These are phyloP conservation scores for Malus hybrid DNA, from an alignment of 331 rosid species.

Conservation along the genomic window DNA sequence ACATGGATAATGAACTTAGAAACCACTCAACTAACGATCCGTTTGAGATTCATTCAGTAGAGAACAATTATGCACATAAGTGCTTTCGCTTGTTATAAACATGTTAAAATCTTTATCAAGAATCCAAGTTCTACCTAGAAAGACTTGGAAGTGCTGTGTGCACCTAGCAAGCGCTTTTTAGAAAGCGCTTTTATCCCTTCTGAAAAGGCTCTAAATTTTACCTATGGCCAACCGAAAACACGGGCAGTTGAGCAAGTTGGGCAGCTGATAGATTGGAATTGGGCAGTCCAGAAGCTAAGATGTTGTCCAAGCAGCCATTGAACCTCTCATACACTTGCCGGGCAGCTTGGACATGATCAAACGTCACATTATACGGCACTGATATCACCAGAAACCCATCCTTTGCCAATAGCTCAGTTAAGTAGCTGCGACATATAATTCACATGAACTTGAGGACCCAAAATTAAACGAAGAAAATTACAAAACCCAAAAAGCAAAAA, in stretches of 20 bases:
- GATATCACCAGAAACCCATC: slow-evolving; percentile 69
- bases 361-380: slow-evolving; percentile 89
- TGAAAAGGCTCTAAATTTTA: not conserved
- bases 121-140: too few relatives aligned
- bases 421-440: slow-evolving; percentile 39
- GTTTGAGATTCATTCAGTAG: too few relatives aligned
- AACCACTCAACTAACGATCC: not conserved
- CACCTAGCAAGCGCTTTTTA: too few relatives aligned
- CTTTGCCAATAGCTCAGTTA: slow-evolving; percentile 60
- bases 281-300: slow-evolving; percentile 67
- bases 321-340: slow-evolving; percentile 75
- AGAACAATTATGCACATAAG: accelerated
- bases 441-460: not conserved
- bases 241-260: slow-evolving; percentile 60
- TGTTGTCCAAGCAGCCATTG: slow-evolving; percentile 53
- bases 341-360: slow-evolving; percentile 71
- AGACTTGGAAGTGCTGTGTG: too few relatives aligned
- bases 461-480: not conserved
- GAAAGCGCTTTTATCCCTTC: too few relatives aligned
- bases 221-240: slow-evolving; percentile 93
- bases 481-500: not conserved
- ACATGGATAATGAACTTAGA: not conserved
- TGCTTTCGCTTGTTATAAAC: too few relatives aligned
- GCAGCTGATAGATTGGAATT: slow-evolving; percentile 45
- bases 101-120: too few relatives aligned